A percentile compares a stretch with the other conserved stretches of the same genome.
phyloP scores from a whole-genome alignment of 1,284 basidiomycete species.

The Pholiota adiposa region DNA sequence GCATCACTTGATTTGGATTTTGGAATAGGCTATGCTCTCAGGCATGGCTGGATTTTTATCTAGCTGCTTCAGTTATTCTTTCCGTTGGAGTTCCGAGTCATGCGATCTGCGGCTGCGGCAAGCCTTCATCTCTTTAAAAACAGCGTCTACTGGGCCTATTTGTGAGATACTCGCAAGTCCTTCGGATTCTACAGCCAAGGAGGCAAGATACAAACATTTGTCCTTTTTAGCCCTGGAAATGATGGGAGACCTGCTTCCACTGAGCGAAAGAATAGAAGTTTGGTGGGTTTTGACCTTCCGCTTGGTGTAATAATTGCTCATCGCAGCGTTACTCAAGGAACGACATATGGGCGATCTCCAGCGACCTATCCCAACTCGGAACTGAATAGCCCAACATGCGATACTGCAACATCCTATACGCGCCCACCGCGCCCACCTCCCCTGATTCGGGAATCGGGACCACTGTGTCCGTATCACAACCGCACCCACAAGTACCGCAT shows the following conservation, averaged over 20 bases:
- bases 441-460: constrained; percentile 1
- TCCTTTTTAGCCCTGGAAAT: constrained; percentile 22
- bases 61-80: too few species aligned
- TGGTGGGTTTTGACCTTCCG: constrained; percentile 9
- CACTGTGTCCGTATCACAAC: constrained; percentile 18
- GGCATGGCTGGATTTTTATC: too few species aligned
- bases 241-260: constrained; percentile 17
- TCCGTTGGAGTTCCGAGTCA: too few species aligned
- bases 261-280: constrained; percentile 18
- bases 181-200: background rate
- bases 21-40: too few species aligned
- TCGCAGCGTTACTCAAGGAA: constrained; percentile 8
- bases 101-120: too few species aligned
- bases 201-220: background rate
- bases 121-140: background rate
- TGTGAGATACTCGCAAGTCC: background rate
- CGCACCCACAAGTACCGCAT: constrained; percentile 18
- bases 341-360: constrained; percentile 26
- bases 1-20: too few species aligned
- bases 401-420: constrained; percentile 20
- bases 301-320: background rate
- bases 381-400: constrained; percentile 25
- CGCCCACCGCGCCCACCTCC: background rate
- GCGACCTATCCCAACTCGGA: constrained; percentile 24
- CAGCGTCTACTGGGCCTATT: background rate